Base-by-base conservation (phyloP, 768 basidiomycete genomes). In the Boletus sp. region DNA sequence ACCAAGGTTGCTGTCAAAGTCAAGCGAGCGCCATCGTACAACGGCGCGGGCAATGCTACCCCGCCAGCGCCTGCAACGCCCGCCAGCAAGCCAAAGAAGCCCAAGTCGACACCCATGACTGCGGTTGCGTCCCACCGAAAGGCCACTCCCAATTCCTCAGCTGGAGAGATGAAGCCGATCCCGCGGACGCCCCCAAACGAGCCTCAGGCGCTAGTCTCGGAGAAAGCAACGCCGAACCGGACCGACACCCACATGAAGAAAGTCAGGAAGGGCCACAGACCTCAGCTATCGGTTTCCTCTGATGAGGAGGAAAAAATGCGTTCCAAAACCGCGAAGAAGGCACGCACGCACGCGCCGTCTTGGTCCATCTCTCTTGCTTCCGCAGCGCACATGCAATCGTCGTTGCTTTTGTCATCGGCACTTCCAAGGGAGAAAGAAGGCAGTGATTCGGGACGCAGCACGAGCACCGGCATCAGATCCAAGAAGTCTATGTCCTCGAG, bases 281-380 rank as follows among this genome's bases (percentile, higher is more conserved):
- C 75, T 46, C 77, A 45, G 77, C 74, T 67, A 74, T 82, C 77
- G 41, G 74, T 82, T 24, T 88, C 89, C 12, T 87, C 86, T 18
- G 89, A 91, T 64, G 89, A 90, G 60, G 89, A 90, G 65, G 88
- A 91, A 73, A 85, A 84, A 69, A 64, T 78, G 24, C 80, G 87
- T 37, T 78, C 76, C 40, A 77, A 76, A 59, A 77, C 76, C 36
- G 84, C 78, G 24, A 91, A 90, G 80, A 89, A 86, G 72, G 73
- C 78, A 48, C 78, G 83, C 51, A 74, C 70, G 18, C 58, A 55
- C 60, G 78, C 71, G 55, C 69, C 61, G 28, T 65, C 72, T 15
- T 73, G 71, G 71, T 69, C 68, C 37, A 64, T 58, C 53, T 57
- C 70, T 56, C 65, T 63, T 54, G 63, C 64, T 33, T 53, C 63